Evolutionary conservation across 371 early-diverging fungal species (phyloP).

Genomic region (Mucor plumbeus): DNA sequence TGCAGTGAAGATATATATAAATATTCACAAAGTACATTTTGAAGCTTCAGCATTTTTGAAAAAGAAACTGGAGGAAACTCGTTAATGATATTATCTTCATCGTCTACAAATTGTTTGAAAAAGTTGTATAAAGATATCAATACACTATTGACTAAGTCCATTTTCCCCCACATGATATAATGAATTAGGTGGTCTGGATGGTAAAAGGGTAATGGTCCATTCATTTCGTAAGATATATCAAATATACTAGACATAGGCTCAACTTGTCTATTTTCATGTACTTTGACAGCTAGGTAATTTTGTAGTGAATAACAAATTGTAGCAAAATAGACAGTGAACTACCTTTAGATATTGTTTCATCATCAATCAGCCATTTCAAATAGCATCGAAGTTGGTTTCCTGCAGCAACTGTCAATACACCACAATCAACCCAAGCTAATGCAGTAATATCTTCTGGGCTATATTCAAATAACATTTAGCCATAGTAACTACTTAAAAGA

Average conservation of each 20-base stretch:
- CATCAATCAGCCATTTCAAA: slow-evolving; percentile 69
- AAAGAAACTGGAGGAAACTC: slow-evolving; percentile 57
- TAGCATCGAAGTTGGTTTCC: slow-evolving; percentile 63
- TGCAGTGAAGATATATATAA: not conserved
- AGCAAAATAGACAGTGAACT: slow-evolving; percentile 4
- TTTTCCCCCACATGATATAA: slow-evolving; percentile 82
- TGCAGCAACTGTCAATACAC: slow-evolving; percentile 67
- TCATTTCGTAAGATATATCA: slow-evolving; percentile 58
- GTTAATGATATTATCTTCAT: slow-evolving; percentile 43
- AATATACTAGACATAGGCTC: slow-evolving; percentile 59
- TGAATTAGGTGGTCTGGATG: slow-evolving; percentile 79
- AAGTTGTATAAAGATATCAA: slow-evolving; percentile 56
- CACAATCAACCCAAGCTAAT: slow-evolving; percentile 71
- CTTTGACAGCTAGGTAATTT: slow-evolving; percentile 12
- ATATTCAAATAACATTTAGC: not conserved
- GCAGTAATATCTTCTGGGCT: slow-evolving; percentile 51
- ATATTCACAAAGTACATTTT: slow-evolving; percentile 42
- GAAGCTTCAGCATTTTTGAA: slow-evolving; percentile 56
- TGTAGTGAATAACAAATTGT: no score
- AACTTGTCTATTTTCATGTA: slow-evolving; percentile 33
- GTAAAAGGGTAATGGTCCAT: slow-evolving; percentile 75
- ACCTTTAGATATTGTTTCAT: slow-evolving; percentile 47
- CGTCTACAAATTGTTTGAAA: slow-evolving; percentile 54
- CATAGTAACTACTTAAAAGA: not conserved
- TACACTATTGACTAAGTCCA: slow-evolving; percentile 69